These are phyloP conservation scores for Fistulina hepatica DNA, from an alignment of 1,284 basidiomycete genomes.

Conservation along the genomic window DNA sequence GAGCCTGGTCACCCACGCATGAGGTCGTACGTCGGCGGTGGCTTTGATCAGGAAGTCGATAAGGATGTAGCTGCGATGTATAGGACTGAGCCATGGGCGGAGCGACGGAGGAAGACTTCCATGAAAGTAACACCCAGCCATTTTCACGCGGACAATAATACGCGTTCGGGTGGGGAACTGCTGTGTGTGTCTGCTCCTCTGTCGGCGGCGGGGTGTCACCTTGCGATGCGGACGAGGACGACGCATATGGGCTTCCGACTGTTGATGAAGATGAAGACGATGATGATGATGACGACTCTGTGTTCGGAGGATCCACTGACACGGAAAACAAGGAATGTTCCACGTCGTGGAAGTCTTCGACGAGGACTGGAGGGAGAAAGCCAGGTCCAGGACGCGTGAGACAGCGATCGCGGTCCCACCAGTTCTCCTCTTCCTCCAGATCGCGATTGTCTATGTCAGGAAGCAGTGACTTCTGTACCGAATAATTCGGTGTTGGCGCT, in stretches of 20 bases:
- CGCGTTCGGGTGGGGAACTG: constrained; percentile 68
- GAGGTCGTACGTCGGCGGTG: constrained; percentile 38
- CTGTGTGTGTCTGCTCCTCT: constrained; percentile 48
- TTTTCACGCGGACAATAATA: constrained; percentile 73
- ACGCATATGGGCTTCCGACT: constrained; percentile 15
- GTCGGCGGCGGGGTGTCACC: constrained; percentile 31
- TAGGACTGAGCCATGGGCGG: constrained; percentile 53
- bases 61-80: constrained; percentile 27
- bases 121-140: constrained; percentile 64
- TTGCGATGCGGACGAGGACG: constrained; percentile 20
- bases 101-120: constrained; percentile 47
- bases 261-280: constrained; percentile 14
- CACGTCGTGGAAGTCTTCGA: constrained; percentile 53
- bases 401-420: constrained; percentile 44
- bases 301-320: constrained; percentile 28
- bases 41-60: constrained; percentile 46
- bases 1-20: constrained; percentile 40
- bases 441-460: constrained; percentile 43
- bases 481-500: constrained; percentile 11
- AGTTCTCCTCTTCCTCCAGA: constrained; percentile 45
- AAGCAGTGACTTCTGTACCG: constrained; percentile 19
- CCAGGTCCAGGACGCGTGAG: constrained; percentile 50
- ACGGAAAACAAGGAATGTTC: constrained; percentile 62
- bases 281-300: constrained; percentile 11
- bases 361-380: constrained; percentile 52